Evolutionary conservation across 1,284 basidiomycete species (phyloP).

Genomic region (Cryptococcus sp.): DNA sequence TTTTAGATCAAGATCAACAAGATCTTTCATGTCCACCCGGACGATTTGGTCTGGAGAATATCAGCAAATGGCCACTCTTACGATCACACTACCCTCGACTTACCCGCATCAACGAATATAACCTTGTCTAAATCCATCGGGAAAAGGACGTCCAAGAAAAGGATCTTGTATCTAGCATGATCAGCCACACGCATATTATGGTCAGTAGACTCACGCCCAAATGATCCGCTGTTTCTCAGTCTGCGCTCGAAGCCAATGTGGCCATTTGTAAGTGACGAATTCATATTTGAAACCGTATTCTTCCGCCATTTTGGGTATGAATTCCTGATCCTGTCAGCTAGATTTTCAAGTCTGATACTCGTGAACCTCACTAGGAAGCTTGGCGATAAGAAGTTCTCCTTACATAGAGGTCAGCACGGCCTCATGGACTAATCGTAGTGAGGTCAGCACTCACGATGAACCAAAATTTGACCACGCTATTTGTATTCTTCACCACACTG

Average conservation of each 20-base stretch:
- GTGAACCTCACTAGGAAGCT: slow-evolving; percentile 71
- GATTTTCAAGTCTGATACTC: background rate
- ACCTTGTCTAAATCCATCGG: slow-evolving; percentile 97
- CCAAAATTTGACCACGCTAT: slow-evolving; percentile 96
- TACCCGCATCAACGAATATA: slow-evolving; percentile 88
- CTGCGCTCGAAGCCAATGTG: slow-evolving; percentile 91
- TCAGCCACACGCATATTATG: background rate
- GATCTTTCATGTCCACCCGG: slow-evolving; percentile 85
- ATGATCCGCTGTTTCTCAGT: slow-evolving; percentile 97
- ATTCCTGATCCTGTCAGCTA: slow-evolving; percentile 58
- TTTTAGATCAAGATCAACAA: slow-evolving; percentile 83
- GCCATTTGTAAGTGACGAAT: slow-evolving; percentile 98
- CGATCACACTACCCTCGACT: slow-evolving; percentile 1
- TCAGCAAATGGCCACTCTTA: background rate
- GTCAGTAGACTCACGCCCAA: slow-evolving; percentile 61
- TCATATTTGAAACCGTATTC: slow-evolving; percentile 91
- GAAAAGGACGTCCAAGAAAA: slow-evolving; percentile 97
- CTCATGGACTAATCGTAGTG: background rate
- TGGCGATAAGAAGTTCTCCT: slow-evolving; percentile 91
- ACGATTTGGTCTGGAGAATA: slow-evolving; percentile 75
- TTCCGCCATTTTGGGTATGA: slow-evolving; percentile 84
- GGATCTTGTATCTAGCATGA: slow-evolving; percentile 72
- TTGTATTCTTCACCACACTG: slow-evolving; percentile 88
- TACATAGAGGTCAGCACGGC: background rate
- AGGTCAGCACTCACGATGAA: slow-evolving; percentile 65